Evolutionary conservation across 169 alveolate species (phyloP).

Genomic region (Cryptosporidium muris): DNA sequence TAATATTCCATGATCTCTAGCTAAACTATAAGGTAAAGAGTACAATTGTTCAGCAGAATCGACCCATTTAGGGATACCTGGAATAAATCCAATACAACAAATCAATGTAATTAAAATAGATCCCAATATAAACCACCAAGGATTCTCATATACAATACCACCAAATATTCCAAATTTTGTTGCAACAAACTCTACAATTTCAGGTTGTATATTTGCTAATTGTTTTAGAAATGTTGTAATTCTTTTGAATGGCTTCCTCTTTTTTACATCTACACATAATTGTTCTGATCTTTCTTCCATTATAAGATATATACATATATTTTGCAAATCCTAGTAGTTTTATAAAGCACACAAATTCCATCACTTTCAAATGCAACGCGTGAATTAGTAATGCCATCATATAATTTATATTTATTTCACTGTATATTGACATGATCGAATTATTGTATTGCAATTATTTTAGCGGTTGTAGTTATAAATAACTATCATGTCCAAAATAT

Average conservation of each 20-base stretch:
- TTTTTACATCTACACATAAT: background rate
- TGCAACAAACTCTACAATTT: constrained; percentile 63
- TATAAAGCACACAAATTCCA: too few relatives aligned
- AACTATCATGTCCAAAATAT: too few relatives aligned
- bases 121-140: constrained; percentile 54
- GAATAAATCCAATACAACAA: constrained; percentile 75
- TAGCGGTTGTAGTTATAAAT: too few relatives aligned
- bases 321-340: background rate
- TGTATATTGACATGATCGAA: too few relatives aligned
- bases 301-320: constrained; percentile 2
- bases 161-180: constrained; percentile 53
- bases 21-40: constrained; percentile 77
- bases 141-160: constrained; percentile 55
- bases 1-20: constrained; percentile 76
- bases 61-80: constrained; percentile 77
- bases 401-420: too few relatives aligned
- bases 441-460: too few relatives aligned
- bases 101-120: constrained; percentile 32
- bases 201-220: constrained; percentile 66
- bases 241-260: constrained; percentile 12
- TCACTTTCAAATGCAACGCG: too few relatives aligned
- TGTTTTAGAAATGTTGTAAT: constrained; percentile 35
- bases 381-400: too few relatives aligned
- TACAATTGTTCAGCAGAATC: constrained; percentile 79
- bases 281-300: constrained; percentile 6